Evolutionary conservation across 495 filamentous ascomycete genomes (phyloP).

Genomic region (Annulohypoxylon bovei): DNA sequence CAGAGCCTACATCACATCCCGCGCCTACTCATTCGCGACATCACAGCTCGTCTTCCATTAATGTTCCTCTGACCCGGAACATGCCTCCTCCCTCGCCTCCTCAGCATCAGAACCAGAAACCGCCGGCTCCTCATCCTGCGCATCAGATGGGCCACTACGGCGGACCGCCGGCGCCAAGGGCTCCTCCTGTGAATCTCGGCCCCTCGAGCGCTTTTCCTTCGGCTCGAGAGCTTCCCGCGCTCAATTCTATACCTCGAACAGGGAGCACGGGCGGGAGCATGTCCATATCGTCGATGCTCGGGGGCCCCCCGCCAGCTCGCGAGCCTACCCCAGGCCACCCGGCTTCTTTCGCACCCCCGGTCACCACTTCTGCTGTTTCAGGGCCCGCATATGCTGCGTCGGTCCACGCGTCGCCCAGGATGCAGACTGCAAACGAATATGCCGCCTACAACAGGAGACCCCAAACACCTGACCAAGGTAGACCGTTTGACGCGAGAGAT

Average conservation of each 20-base stretch:
- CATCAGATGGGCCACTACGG: conserved; percentile 57
- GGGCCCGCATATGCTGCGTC: conserved; percentile 55
- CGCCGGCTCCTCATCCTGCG: conserved; percentile 43
- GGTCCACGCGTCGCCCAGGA: conserved; percentile 63
- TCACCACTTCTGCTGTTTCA: conserved; percentile 62
- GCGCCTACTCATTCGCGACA: conserved; percentile 61
- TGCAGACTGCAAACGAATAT: conserved; percentile 64
- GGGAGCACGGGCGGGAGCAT: conserved; percentile 75
- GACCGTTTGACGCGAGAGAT: conserved; percentile 59
- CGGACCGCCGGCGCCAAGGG: conserved; percentile 55
- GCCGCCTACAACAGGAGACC: conserved; percentile 68
- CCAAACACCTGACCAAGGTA: conserved; percentile 75
- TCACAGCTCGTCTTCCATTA: conserved; percentile 62
- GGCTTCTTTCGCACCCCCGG: conserved; percentile 64
- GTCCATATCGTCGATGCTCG: conserved; percentile 96
- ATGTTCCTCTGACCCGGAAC: conserved; percentile 56
- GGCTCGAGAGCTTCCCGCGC: conserved; percentile 64
- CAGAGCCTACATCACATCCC: conserved; percentile 57
- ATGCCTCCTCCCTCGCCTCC: conserved; percentile 67
- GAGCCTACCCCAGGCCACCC: conserved; percentile 60
- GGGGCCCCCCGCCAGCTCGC: conserved; percentile 65
- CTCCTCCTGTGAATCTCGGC: conserved; percentile 63
- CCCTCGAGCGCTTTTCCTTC: conserved; percentile 61
- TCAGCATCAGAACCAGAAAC: conserved; percentile 51
- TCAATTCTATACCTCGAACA: conserved; percentile 59